A percentile compares a stretch with the other conserved stretches of the same genome.
phyloP scores from a whole-genome alignment of 164 flowering plant genomes.

The Sedum album region DNA sequence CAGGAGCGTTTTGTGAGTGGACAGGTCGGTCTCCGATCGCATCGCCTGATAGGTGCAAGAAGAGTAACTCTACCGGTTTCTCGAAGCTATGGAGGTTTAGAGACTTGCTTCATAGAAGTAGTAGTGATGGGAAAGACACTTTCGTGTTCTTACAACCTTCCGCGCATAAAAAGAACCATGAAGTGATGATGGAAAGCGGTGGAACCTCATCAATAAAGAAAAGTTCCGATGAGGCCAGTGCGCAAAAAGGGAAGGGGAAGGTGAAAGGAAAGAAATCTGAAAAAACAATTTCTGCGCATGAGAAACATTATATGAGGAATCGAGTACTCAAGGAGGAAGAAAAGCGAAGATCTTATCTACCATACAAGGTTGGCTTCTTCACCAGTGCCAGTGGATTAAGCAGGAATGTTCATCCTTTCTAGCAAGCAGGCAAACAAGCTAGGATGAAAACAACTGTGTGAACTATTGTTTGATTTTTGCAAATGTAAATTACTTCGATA shows the following conservation, averaged over 20 bases:
- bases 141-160: conserved; percentile 5
- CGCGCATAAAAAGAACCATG: neutral
- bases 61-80: conserved; percentile 11
- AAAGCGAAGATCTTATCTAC: conserved; percentile 38
- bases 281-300: conserved; percentile 25
- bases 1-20: conserved; percentile 7
- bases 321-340: conserved; percentile 24
- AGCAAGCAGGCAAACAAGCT: neutral
- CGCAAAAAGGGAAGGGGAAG: conserved; percentile 1
- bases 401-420: conserved; percentile 33
- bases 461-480: neutral
- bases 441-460: neutral
- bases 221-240: neutral
- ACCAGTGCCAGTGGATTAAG: conserved; percentile 34
- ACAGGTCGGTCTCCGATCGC: neutral
- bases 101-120: conserved; percentile 10
- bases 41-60: conserved; percentile 8
- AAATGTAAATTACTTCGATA: neutral
- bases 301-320: conserved; percentile 23
- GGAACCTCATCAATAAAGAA: neutral
- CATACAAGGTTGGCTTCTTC: conserved; percentile 53
- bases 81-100: conserved; percentile 8
- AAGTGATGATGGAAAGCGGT: neutral
- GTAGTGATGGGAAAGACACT: conserved; percentile 10
- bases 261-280: conserved; percentile 7